Conservation (phyloP, 306 rosid genomes). For the Trifolium pratense region DNA sequence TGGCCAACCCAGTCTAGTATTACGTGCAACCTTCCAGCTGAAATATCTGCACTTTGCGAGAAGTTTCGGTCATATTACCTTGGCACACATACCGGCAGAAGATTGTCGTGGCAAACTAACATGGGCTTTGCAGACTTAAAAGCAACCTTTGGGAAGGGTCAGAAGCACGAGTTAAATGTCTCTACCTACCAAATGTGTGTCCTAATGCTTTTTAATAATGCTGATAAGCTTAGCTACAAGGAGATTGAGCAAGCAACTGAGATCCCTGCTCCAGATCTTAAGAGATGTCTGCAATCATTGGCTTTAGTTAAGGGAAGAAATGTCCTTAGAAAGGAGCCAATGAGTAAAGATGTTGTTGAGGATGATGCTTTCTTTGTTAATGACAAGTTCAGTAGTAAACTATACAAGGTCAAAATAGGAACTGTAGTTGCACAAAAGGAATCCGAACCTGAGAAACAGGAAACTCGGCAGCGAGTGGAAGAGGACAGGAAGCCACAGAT, state of each 20-base stretch:
- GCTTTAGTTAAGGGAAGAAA: conserved; percentile 93
- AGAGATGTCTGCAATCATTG: conserved; percentile 91
- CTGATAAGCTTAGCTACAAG: conserved; percentile 76
- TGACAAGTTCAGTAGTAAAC: conserved; percentile 84
- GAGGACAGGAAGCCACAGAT: conserved; percentile 98
- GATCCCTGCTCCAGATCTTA: conserved; percentile 79
- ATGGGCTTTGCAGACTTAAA: conserved; percentile 92
- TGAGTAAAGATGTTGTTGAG: conserved; percentile 87
- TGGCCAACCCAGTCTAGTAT: conserved; percentile 93
- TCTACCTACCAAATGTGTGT: conserved; percentile 96
- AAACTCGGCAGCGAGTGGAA: conserved; percentile 96
- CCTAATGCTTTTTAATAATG: conserved; percentile 82
- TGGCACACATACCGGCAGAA: conserved; percentile 92
- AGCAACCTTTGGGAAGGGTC: conserved; percentile 92
- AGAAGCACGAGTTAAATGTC: conserved; percentile 93
- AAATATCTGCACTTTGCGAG: conserved; percentile 83
- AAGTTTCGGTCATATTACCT: conserved; percentile 86
- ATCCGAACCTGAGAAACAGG: conserved; percentile 89
- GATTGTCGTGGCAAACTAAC: conserved; percentile 94
- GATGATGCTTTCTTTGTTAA: conserved; percentile 80
- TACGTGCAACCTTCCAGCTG: conserved; percentile 89
- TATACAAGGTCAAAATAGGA: conserved; percentile 92
- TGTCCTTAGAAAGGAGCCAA: conserved; percentile 89
- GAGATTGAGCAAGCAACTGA: conserved; percentile 93
- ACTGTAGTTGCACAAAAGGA: conserved; percentile 95